These are phyloP conservation scores for Capronia coronata DNA, from an alignment of 2,329 filamentous ascomycete species.

Conservation along the genomic window DNA sequence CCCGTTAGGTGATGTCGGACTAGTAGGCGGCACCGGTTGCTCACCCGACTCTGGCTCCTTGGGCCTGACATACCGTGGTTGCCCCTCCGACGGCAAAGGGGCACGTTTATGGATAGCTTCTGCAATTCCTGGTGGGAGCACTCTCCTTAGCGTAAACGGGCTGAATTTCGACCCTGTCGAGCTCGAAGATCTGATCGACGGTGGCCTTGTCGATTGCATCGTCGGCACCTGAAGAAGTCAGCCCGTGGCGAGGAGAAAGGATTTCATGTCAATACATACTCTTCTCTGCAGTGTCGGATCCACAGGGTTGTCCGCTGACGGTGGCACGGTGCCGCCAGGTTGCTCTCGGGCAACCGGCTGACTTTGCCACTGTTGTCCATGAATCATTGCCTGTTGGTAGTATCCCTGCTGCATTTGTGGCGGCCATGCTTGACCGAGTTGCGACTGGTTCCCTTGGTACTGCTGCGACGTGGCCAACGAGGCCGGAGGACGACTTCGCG, in stretches of 20 bases:
- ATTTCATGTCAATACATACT: background rate
- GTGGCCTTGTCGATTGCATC: conserved; percentile 7
- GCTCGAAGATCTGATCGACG: conserved; percentile 19
- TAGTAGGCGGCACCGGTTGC: background rate
- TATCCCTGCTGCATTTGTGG: conserved; percentile 6
- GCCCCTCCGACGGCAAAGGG: conserved; percentile 4
- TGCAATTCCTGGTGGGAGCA: conserved; percentile 17
- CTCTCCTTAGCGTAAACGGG: conserved; percentile 15
- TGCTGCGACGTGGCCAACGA: background rate
- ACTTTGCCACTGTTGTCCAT: background rate
- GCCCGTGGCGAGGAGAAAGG: background rate
- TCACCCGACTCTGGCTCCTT: conserved; percentile 1
- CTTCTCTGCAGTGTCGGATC: background rate
- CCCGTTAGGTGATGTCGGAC: conserved; percentile 6
- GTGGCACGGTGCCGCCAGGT: background rate
- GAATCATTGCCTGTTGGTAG: background rate
- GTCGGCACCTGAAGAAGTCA: conserved; percentile 7
- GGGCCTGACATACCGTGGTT: conserved; percentile 19
- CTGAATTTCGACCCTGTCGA: conserved; percentile 15
- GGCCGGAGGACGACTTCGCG: conserved; percentile 9
- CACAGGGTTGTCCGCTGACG: background rate
- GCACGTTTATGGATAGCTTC: conserved; percentile 17
- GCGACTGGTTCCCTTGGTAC: conserved; percentile 2
- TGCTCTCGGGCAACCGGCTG: conserved; percentile 5
- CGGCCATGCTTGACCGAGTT: conserved; percentile 2